Evolutionary conservation across 345 rosid species (phyloP), one percentile per base, ranked within the genome.

Genomic region (Stellera chamaejasme): DNA sequence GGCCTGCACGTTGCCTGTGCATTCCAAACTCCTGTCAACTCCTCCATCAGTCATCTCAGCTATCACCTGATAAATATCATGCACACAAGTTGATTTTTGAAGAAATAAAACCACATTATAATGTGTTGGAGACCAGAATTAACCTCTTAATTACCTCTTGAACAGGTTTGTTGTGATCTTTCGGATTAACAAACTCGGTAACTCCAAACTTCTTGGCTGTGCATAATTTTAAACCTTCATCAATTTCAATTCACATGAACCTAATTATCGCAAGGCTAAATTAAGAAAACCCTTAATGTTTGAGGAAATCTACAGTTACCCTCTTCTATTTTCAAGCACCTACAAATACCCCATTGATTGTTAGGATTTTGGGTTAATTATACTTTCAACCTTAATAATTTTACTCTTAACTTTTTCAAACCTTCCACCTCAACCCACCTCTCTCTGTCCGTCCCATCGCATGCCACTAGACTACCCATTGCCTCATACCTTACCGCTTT

Each of bases 1-100:
- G 62, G 92, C 87, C 43, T 78, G 68, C 28, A 75, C 32, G 75
- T 70, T 83, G 55, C 94, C 87, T 0, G 95, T 86, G 44, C 95
- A 89, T 69, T 85, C 94, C 11, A 89, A 59, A 55, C 92, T 86
- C 47, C 95, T 67, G 59, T 89, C 97, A 6, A 89, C 95, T 23
- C 92, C 95, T 16, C 92, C 91, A n/a, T 64, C 43, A 0, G 91
- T 86, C 89, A 82, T 82, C 65, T 83, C 92, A 54, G 84, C 84
- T 10, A 86, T 83, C 50, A 86, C 90, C 76, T 82, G 64, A 10
- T 48, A 46, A 48, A 46, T 23, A 12, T 39, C 60, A 19, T n/a
- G 47, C 6, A 19, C 45, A 8, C 10, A 42, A 39, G 39, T 61
- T 52, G 46, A 61, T 55, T 7, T 25, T 54, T 4, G 10, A 13